Base-by-base conservation (phyloP, 1,284 basidiomycete species). In the Termitomyces sp. region DNA sequence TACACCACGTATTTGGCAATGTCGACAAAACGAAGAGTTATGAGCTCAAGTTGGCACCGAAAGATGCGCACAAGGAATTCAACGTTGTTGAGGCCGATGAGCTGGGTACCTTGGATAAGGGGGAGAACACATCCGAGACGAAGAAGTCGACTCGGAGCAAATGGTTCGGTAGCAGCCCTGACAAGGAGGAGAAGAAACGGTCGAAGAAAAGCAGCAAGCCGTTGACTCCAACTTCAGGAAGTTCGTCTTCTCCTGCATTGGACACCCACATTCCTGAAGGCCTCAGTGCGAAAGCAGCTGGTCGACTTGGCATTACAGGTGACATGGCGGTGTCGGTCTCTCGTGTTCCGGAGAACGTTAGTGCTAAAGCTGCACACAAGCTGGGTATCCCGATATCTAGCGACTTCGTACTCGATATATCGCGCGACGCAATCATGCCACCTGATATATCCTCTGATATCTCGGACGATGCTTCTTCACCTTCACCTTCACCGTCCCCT, bases 1-100 rank as follows among this genome's bases (percentile, higher is more conserved):
- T 88, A 40, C 65, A 70, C 49, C 62, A 68, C 11, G 66, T 78
- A 10, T 88, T 87, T 60, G 82, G 80, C 24, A 59, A 63, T 28
- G 59, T 60, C 1, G 65, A 68, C 40, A 72, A 73, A 57, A 57
- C 71, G 39, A 66, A 66, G 50, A 77, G 70, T 31, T 76, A 77
- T 58, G 74, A 80, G 56, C 64, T 86, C 28, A 79, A 79, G 53
- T 64, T 86, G 13, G 81, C 82, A 11, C 79, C 82, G 28, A 68
- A 69, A 28, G 68, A 68, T 38, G 59, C 67, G 3, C 38, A 60
- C 21, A 50, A 52, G 10, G 54, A 57, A n/a, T 51, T 46, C 13
- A 31, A 26, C 6, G 10, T 2, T 28, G 35, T 7, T 11, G 53
- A 52, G 14, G 19, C n/a, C 9, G 26, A 31, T 19, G 44, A n/a